phyloP scores from a whole-genome alignment of 306 rosid genomes.

The Cucumis melo region DNA sequence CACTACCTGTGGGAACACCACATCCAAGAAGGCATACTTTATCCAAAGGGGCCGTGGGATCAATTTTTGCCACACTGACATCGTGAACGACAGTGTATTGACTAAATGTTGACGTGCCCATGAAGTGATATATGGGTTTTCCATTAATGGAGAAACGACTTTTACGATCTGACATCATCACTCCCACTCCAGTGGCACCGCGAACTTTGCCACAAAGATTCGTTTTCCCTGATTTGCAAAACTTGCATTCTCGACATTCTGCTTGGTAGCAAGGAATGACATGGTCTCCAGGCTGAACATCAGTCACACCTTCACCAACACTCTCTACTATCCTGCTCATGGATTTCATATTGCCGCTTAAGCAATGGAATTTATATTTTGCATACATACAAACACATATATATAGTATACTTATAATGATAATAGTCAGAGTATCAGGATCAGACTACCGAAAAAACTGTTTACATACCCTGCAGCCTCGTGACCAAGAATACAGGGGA shows the following conservation, averaged over 20 bases:
- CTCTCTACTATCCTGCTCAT: conserved; percentile 72
- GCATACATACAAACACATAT: not conserved
- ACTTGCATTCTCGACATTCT: conserved; percentile 89
- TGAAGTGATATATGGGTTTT: conserved; percentile 74
- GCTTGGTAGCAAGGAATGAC: conserved; percentile 96
- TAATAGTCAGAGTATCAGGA: not conserved
- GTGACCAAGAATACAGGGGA: conserved; percentile 90
- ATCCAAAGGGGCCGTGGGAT: conserved; percentile 66
- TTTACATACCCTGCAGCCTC: conserved; percentile 54
- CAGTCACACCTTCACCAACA: conserved; percentile 87
- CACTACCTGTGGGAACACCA: conserved; percentile 69
- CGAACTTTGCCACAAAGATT: conserved; percentile 93
- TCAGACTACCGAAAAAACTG: not conserved
- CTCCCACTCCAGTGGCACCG: conserved; percentile 78
- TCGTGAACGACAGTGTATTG: conserved; percentile 92
- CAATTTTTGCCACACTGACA: conserved; percentile 89
- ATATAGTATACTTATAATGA: not conserved
- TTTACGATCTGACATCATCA: conserved; percentile 74
- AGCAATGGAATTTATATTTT: not conserved
- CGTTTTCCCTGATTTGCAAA: conserved; percentile 94
- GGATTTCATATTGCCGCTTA: not conserved
- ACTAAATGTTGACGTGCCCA: conserved; percentile 98
- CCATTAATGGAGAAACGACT: conserved; percentile 80
- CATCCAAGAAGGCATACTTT: conserved; percentile 98
- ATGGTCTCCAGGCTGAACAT: conserved; percentile 79